Percentiles rank a stretch among this genome's conserved stretches.
Evolutionary conservation across 2,329 filamentous ascomycete species (phyloP).

Genomic region (Trichoderma polysporum): DNA sequence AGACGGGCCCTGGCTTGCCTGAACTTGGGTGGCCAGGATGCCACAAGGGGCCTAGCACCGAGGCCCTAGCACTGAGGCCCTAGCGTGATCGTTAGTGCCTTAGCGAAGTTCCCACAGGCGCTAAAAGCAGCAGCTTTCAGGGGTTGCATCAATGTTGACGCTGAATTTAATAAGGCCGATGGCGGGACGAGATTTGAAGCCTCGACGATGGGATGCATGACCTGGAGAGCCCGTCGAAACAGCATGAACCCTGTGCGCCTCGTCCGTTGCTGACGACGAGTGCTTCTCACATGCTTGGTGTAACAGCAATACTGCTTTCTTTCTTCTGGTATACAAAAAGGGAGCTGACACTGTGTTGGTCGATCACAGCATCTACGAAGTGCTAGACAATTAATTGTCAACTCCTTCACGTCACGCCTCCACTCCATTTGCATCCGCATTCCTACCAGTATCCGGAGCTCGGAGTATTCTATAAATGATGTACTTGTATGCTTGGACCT

Average conservation of each 20-base stretch:
- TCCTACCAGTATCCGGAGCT: not conserved
- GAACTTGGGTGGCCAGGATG: constrained; percentile 1
- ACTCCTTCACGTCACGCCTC: constrained; percentile 2
- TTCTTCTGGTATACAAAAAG: not conserved
- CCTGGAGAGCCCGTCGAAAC: not conserved
- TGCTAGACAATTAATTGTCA: not conserved
- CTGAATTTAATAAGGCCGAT: not conserved
- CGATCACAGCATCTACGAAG: not conserved
- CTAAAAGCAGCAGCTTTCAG: constrained; percentile 13
- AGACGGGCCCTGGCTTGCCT: constrained; percentile 15
- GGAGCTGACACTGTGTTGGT: not conserved
- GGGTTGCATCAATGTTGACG: constrained; percentile 11
- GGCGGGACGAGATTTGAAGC: not conserved
- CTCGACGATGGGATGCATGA: not conserved
- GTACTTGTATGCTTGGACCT: too few species aligned
- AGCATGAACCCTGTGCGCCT: not conserved
- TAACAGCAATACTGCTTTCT: not conserved
- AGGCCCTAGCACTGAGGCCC: not conserved
- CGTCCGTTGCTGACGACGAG: not conserved
- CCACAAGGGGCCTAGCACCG: not conserved
- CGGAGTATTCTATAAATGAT: not conserved
- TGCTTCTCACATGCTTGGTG: not conserved
- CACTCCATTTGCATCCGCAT: constrained; percentile 1
- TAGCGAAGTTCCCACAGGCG: constrained; percentile 3
- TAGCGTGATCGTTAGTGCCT: not conserved